Evolutionary conservation across 495 filamentous ascomycete genomes (phyloP).

Genomic region (Massariosphaeria phaeospora): DNA sequence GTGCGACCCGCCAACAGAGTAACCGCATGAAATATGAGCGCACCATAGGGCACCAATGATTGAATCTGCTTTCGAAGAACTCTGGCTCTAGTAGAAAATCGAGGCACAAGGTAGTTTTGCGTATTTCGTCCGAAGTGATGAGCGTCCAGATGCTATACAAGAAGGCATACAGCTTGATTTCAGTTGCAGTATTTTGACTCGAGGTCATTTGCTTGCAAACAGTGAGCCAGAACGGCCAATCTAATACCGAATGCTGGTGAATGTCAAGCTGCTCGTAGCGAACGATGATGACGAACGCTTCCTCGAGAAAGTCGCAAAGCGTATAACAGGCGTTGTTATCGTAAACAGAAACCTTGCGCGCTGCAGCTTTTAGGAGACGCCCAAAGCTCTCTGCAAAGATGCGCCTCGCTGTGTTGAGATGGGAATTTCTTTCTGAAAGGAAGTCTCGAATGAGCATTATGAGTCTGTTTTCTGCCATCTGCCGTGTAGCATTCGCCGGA

Average conservation of each 20-base stretch:
- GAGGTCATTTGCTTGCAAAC: slow-evolving; percentile 78
- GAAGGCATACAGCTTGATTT: slow-evolving; percentile 83
- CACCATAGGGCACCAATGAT: slow-evolving; percentile 98
- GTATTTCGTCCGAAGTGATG: slow-evolving; percentile 58
- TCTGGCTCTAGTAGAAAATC: slow-evolving; percentile 76
- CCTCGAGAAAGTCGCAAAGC: slow-evolving; percentile 88
- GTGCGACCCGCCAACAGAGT: slow-evolving; percentile 84
- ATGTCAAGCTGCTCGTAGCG: slow-evolving; percentile 51
- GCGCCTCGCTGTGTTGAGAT: slow-evolving; percentile 48
- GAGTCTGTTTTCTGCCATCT: slow-evolving; percentile 88
- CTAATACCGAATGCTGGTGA: slow-evolving; percentile 46
- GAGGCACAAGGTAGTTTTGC: slow-evolving; percentile 68
- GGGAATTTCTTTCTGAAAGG: slow-evolving; percentile 61
- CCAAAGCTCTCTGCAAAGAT: slow-evolving; percentile 78
- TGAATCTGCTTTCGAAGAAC: slow-evolving; percentile 80
- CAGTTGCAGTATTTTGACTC: slow-evolving; percentile 90
- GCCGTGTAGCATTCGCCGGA: slow-evolving; percentile 62
- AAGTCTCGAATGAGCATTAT: slow-evolving; percentile 84
- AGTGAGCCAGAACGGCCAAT: slow-evolving; percentile 88
- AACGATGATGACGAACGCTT: slow-evolving; percentile 58
- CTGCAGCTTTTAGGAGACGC: slow-evolving; percentile 64
- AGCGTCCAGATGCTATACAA: slow-evolving; percentile 77
- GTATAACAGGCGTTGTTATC: slow-evolving; percentile 88
- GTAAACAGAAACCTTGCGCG: slow-evolving; percentile 72
- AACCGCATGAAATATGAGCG: slow-evolving; percentile 92